These are phyloP conservation scores for Backusella mclennaniae DNA, from an alignment of 192 early-diverging fungal genomes.

Conservation along the genomic window DNA sequence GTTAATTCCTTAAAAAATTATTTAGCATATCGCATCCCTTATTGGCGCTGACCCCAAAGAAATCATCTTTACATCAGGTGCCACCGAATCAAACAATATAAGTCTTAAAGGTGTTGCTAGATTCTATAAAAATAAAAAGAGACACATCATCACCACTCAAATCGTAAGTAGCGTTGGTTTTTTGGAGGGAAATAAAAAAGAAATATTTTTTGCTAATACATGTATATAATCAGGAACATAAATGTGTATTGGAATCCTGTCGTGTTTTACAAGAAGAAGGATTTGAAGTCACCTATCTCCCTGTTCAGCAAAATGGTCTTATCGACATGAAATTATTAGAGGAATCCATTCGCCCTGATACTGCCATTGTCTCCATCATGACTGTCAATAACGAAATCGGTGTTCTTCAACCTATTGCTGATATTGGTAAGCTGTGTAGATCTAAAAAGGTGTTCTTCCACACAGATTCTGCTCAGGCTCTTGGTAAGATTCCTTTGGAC, in stretches of 20 bases:
- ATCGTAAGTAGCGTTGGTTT: slow-evolving; percentile 49
- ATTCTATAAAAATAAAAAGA: slow-evolving; percentile 93
- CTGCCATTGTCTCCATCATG: slow-evolving; percentile 92
- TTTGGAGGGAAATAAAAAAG: background rate
- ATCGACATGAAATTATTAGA: slow-evolving; percentile 80
- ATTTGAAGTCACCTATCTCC: slow-evolving; percentile 93
- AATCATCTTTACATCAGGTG: slow-evolving; percentile 94
- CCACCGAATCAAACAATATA: slow-evolving; percentile 96
- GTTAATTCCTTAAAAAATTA: background rate
- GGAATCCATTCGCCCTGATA: slow-evolving; percentile 86
- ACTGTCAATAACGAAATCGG: slow-evolving; percentile 99
- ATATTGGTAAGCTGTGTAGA: slow-evolving; percentile 88
- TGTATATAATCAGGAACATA: slow-evolving; percentile 73
- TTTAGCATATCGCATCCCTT: slow-evolving; percentile 77
- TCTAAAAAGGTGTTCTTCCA: slow-evolving; percentile 92
- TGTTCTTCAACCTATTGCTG: slow-evolving; percentile 88
- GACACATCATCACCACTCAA: slow-evolving; percentile 95
- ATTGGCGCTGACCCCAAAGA: slow-evolving; percentile 96
- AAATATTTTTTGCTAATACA: background rate
- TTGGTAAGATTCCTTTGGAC: slow-evolving; percentile 93
- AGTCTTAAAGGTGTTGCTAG: slow-evolving; percentile 92
- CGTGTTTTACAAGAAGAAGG: slow-evolving; percentile 93
- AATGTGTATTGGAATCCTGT: slow-evolving; percentile 97
- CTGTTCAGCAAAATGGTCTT: slow-evolving; percentile 80
- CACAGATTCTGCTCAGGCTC: slow-evolving; percentile 95